phyloP scores from a whole-genome alignment of 371 early-diverging fungal genomes.

The Fennellomyces sp. region DNA sequence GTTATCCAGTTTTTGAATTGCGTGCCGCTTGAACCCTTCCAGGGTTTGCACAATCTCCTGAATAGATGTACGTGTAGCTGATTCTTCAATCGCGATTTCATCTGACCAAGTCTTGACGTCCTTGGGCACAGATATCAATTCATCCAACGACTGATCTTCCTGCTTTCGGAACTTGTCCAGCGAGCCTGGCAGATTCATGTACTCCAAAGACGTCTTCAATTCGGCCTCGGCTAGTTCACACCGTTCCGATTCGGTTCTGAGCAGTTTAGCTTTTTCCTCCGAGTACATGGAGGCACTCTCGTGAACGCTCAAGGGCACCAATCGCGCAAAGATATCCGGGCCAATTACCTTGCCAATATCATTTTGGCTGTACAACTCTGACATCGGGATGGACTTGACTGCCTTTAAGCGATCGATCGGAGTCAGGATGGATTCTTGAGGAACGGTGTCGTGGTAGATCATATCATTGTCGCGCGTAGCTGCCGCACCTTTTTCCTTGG shows the following conservation, averaged over 20 bases:
- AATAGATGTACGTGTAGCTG: conserved; percentile 32
- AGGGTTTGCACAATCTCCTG: conserved; percentile 61
- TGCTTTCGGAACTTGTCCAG: conserved; percentile 73
- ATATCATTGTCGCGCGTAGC: conserved; percentile 92
- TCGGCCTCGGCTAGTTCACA: conserved; percentile 88
- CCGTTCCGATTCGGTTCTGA: conserved; percentile 77
- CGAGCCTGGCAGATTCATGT: conserved; percentile 81
- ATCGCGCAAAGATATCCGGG: conserved; percentile 82
- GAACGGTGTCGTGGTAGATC: conserved; percentile 91
- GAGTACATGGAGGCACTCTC: conserved; percentile 92
- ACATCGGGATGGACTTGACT: conserved; percentile 78
- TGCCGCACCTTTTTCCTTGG: conserved; percentile 60
- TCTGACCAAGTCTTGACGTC: conserved; percentile 65
- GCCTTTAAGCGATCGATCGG: conserved; percentile 83
- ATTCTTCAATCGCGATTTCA: conserved; percentile 60
- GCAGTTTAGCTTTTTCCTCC: conserved; percentile 92
- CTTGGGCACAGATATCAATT: conserved; percentile 54
- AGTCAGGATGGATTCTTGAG: conserved; percentile 75
- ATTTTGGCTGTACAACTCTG: conserved; percentile 67
- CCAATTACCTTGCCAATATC: conserved; percentile 80
- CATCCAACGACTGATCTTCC: conserved; percentile 36
- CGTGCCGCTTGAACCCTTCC: conserved; percentile 61
- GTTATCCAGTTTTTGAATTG: conserved; percentile 68
- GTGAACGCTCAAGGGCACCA: conserved; percentile 92
- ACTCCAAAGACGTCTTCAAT: conserved; percentile 81